Percentiles rank a stretch among this genome's conserved stretches.
phyloP scores from a whole-genome alignment of 257 asterid genomes.

The Coffea canephora region DNA sequence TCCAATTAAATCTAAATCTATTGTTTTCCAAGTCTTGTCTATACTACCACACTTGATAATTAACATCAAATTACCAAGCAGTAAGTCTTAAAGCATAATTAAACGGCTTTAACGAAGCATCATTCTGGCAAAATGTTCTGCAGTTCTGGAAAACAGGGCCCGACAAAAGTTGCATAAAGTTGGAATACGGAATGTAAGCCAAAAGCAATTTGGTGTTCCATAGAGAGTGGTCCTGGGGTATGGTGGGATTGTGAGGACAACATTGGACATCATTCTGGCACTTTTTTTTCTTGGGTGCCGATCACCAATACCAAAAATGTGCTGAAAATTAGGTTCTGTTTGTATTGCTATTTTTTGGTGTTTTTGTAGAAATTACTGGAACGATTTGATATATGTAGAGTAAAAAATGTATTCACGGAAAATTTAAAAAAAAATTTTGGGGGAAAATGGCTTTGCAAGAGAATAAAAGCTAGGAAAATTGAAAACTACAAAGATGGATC shows the following conservation, averaged over 20 bases:
- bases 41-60: background rate
- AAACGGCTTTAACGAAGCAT: background rate
- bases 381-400: no score
- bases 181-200: background rate
- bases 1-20: background rate
- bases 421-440: no score
- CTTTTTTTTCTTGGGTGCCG: no score
- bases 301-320: no score
- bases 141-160: background rate
- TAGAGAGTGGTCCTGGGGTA: slow-evolving; percentile 1
- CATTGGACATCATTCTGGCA: no score
- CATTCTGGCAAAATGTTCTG: background rate
- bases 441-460: no score
- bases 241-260: background rate
- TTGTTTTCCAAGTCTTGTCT: background rate
- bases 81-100: background rate
- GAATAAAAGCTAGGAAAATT: no score
- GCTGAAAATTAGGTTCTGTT: no score
- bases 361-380: no score
- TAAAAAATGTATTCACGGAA: no score
- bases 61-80: background rate
- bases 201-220: background rate
- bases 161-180: background rate
- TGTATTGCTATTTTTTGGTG: no score
- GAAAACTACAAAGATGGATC: no score